Base-by-base conservation (phyloP, 2,329 filamentous ascomycete species). In the Oidium heveae region DNA sequence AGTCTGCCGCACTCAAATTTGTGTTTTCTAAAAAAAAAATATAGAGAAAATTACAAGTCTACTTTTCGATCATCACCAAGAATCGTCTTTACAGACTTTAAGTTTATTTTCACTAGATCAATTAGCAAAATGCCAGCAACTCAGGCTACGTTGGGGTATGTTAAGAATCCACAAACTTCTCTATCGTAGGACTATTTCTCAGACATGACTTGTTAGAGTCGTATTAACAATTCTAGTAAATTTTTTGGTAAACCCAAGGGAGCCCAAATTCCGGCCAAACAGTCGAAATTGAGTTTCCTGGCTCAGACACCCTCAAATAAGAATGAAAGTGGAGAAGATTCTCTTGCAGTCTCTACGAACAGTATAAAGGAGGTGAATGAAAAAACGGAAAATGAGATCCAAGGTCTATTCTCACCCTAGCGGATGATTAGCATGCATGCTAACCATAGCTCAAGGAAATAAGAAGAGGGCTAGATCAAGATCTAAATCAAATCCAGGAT, bases 141-240 rank as follows among this genome's bases (percentile, higher is more conserved):
- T 52, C 86, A 94, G 70, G 79, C 84, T 63, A 94, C 84, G 57
- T 70, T 94, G 67, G 85, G 85, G 87, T 94, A 91, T 70, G 86
- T 89, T 58, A 81, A 77, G 68, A 70, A 79, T 63, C 73, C 74
- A 59, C 84, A 89, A 72, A 77, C 74, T 65, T 86, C 80, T 61
- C 70, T 89, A 67, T 76, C 80, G 84, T 87, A 77, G 68, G 70
- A 54, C 49, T 15, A 22, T 55, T 43, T 8, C 44, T 34, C 12
- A 39, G 9, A 28, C 41, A 20, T 36, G 7, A 22, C 22, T 8
- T 18, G 15, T 52, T 9, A 28, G 44, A 54, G 18, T 54, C 16
- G 32, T n/a, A 33, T 22, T 5, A 22, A 34, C 13, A 24, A 6
- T 10, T 58, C 55, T 59, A 96, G 89, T 58, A 91, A 89, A 66